Evolutionary conservation across 2,329 filamentous ascomycete species (phyloP).

Genomic region (Cytospora paraplurivora): DNA sequence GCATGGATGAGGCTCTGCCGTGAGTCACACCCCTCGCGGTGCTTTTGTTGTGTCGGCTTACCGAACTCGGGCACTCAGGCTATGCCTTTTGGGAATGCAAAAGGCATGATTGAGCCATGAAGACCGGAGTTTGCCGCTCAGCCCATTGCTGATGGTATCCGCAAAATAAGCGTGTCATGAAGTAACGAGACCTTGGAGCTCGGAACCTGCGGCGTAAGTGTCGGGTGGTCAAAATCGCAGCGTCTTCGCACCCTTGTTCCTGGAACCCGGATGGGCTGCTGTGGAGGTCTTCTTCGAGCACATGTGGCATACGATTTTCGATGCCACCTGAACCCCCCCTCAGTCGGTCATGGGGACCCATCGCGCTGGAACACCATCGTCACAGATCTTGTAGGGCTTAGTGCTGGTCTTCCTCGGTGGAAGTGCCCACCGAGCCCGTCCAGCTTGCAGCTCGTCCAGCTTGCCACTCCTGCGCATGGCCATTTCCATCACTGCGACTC

Average conservation of each 20-base stretch:
- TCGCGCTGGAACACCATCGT: constrained; percentile 60
- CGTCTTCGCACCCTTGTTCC: not conserved
- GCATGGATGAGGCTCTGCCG: constrained; percentile 26
- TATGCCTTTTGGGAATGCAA: constrained; percentile 8
- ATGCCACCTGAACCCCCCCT: not conserved
- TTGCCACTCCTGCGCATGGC: constrained; percentile 69
- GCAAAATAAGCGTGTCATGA: constrained; percentile 1
- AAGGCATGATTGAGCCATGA: constrained; percentile 1
- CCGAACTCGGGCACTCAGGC: not conserved
- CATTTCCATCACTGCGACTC: constrained; percentile 72
- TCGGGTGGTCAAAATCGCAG: not conserved
- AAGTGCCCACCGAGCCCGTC: constrained; percentile 68
- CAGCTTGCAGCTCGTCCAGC: constrained; percentile 66
- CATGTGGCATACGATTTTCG: not conserved
- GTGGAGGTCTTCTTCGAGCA: not conserved
- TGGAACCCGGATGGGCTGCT: not conserved
- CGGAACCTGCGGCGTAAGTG: too few species aligned
- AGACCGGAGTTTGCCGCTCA: not conserved
- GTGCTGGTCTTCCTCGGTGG: constrained; percentile 60
- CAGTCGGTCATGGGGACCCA: constrained; percentile 47
- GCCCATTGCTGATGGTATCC: constrained; percentile 5
- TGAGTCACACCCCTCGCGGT: constrained; percentile 22
- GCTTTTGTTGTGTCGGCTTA: constrained; percentile 24
- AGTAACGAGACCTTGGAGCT: not conserved
- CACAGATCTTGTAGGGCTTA: constrained; percentile 57